phyloP scores from a whole-genome alignment of 2,329 filamentous ascomycete genomes.

The Knoxdaviesia capensis region DNA sequence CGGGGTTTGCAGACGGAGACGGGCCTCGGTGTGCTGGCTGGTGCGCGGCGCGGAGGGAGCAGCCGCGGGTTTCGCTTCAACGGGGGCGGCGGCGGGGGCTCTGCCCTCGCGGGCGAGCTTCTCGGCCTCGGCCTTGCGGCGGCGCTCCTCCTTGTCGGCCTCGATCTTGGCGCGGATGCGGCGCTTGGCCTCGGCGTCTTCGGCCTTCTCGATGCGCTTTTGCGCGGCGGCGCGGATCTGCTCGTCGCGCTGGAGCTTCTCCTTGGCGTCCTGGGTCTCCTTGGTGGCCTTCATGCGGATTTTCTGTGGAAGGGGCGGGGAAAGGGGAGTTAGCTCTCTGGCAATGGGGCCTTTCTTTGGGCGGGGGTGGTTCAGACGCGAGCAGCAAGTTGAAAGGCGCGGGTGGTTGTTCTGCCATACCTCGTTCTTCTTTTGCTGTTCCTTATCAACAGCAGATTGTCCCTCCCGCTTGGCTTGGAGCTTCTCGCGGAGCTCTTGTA shows the following conservation, averaged over 20 bases:
- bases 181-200: constrained; percentile 69
- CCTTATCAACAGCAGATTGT: constrained; percentile 53
- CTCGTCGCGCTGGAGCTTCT: constrained; percentile 73
- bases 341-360: no score
- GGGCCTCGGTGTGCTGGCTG: constrained; percentile 58
- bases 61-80: constrained; percentile 13
- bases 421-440: constrained; percentile 72
- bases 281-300: constrained; percentile 74
- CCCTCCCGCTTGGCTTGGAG: constrained; percentile 52
- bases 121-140: constrained; percentile 64
- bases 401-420: constrained; percentile 17
- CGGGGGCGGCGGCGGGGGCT: constrained; percentile 24
- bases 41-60: constrained; percentile 34
- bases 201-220: constrained; percentile 74
- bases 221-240: constrained; percentile 76
- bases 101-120: constrained; percentile 76
- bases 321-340: background rate
- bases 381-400: background rate
- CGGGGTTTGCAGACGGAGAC: constrained; percentile 61
- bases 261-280: constrained; percentile 74
- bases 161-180: constrained; percentile 86
- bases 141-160: constrained; percentile 78
- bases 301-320: constrained; percentile 20
- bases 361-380: no score
- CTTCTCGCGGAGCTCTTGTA: constrained; percentile 54